Evolutionary conservation across 805 yeast species (phyloP), one percentile per base, ranked within the genome.

Genomic region (Alloascoidea hylecoeti): DNA sequence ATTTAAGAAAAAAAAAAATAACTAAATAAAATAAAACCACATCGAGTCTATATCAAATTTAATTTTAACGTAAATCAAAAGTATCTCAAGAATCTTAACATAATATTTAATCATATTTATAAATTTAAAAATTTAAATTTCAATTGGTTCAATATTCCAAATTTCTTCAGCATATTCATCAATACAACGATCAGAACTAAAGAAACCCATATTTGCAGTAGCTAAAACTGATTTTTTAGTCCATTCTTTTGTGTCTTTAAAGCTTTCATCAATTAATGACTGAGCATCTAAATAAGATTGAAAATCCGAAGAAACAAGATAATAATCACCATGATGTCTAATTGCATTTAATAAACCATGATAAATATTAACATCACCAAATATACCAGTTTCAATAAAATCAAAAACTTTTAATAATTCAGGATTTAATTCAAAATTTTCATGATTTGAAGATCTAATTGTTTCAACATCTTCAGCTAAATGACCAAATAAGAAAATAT

Each of bases 191-290:
- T 86, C 96, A 44, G 88, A 75, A 44, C 83, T 72, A 64, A 86
- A 86, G 70, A 84, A 88, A 4, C 96, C 96, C 78, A 83, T 81
- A 56, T 83, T 83, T 39, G 96, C 94, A 40, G 86, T 96, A 48
- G 81, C 72, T 43, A 67, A 57, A 42, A 86, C 80, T 34, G 79
- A 63, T 61, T 83, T 85, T 56, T 72, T 75, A 40, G 72, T 64
- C 96, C 96, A 86, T 35, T 63, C 67, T 44, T 72, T 72, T 52
- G 70, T 76, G 54, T 75, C 75, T 42, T 60, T 62, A 57, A 67
- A 86, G 23, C 78, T 83, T 44, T 67, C 67, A 52, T 86, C 95
- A 47, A 85, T 78, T 38, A 75, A 66, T 39, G 63, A 63, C 54
- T 85, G 96, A 5, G 95, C 83, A 41, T 81, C 81, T 45, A 88